Evolutionary conservation across 129 eudicot species (phyloP), one percentile per base, ranked within the genome.

Genomic region (Helichrysum umbraculigerum): DNA sequence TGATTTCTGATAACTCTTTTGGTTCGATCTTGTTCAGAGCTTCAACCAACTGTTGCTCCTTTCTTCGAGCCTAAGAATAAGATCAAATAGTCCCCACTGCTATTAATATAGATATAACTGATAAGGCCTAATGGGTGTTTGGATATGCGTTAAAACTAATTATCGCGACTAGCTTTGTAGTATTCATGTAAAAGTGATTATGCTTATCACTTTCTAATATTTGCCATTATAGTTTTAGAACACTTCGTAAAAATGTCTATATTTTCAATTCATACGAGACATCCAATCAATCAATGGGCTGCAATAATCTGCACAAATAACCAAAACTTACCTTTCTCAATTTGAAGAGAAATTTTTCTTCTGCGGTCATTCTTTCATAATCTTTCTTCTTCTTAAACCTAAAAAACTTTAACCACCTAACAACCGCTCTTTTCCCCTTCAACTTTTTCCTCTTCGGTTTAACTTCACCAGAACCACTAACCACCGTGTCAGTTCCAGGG

Each of bases 351-450:
- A 94, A 75, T 73, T 84, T 87, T 73, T 94, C 99, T 84, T 94
- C 96, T 0, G 89, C 75, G 0, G 99, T 87, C 99, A 94, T 94
- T 75, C 96, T 81, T 67, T 86, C 76, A 2, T 76, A 86, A 32
- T 88, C 97, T 78, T 86, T 91, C 84, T 91, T 94, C 90, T 94
- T 94, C 85, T 87, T 91, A 52, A 63, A 91, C 79, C 99, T 84
- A 81, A 94, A 94, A 62, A 83, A 88, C 91, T 94, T 94, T 44
- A 94, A 77, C 99, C 99, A 94, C 85, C 83, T 94, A 30, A 91
- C 92, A 57, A 94, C 97, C 14, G 90, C 97, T 89, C 99, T 75
- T 84, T 86, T 94, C 15, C 99, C 99, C 77, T 94, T 94, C 20
- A 89, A 75, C 52, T 91, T 94, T 62, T 87, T 91, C 85, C 97